Evolutionary conservation across 148 eudicot species (phyloP).

Genomic region (Camellia japonica): DNA sequence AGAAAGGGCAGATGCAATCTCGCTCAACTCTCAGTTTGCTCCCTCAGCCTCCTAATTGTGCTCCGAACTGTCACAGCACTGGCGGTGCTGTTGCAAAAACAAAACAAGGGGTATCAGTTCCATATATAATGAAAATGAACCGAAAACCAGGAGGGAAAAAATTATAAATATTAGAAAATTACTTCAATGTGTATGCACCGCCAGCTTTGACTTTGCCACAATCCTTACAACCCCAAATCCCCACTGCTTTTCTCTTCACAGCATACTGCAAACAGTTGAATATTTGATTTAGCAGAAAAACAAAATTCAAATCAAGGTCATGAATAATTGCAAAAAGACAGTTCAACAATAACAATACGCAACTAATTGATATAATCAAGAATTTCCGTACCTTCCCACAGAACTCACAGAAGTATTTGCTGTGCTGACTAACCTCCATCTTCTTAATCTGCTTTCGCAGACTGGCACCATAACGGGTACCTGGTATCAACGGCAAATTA

Average conservation of each 20-base stretch:
- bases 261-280: constrained; percentile 51
- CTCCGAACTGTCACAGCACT: constrained; percentile 85
- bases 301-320: background rate
- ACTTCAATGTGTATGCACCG: constrained; percentile 95
- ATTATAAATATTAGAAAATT: constrained; percentile 18
- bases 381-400: constrained; percentile 74
- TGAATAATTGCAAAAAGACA: background rate
- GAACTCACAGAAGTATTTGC: constrained; percentile 93
- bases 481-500: constrained; percentile 21
- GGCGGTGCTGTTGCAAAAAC: constrained; percentile 51
- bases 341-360: background rate
- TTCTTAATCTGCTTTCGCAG: constrained; percentile 94
- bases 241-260: constrained; percentile 88
- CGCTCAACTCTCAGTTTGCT: constrained; percentile 68
- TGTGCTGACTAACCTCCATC: constrained; percentile 94
- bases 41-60: constrained; percentile 85
- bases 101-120: background rate
- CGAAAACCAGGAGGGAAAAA: background rate
- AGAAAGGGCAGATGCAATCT: background rate
- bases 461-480: constrained; percentile 96
- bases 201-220: constrained; percentile 97
- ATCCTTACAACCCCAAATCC: constrained; percentile 96
- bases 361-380: background rate
- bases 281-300: background rate
- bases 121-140: too few relatives aligned